Evolutionary conservation across 371 early-diverging fungal species (phyloP).

Genomic region (Actinomortierella wolfii): DNA sequence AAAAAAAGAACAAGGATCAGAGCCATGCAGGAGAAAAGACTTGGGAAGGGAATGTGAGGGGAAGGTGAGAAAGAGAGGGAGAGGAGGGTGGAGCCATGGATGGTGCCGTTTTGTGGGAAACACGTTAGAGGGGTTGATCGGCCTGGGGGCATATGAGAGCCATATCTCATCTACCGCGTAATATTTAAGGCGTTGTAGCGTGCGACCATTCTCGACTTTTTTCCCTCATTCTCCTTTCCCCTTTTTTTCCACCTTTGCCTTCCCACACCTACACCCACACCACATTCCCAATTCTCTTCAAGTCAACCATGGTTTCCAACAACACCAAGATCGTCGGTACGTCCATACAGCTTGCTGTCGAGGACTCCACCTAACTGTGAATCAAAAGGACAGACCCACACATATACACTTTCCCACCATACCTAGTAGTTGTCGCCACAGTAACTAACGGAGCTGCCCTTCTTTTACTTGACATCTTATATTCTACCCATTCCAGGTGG

Average conservation of each 20-base stretch:
- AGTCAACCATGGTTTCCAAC: constrained; percentile 9
- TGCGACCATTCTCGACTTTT: constrained; percentile 1
- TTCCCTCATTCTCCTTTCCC: constrained; percentile 5
- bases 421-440: neutral
- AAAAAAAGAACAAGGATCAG: neutral
- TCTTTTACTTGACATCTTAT: too few relatives aligned
- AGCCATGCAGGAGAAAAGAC: neutral
- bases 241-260: neutral
- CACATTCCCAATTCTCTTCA: neutral
- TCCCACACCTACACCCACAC: constrained; percentile 3
- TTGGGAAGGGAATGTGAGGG: neutral
- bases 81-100: neutral
- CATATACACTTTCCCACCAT: neutral
- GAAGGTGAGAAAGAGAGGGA: constrained; percentile 1
- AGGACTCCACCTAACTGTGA: neutral
- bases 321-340: constrained; percentile 43
- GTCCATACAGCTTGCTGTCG: too few relatives aligned
- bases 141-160: neutral
- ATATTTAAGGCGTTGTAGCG: neutral
- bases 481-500: too few relatives aligned
- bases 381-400: neutral
- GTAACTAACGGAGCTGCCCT: too few relatives aligned
- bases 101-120: constrained; percentile 1
- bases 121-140: neutral
- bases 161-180: neutral